phyloP scores from a whole-genome alignment of 768 basidiomycete genomes.

The Termitomyces sp. region DNA sequence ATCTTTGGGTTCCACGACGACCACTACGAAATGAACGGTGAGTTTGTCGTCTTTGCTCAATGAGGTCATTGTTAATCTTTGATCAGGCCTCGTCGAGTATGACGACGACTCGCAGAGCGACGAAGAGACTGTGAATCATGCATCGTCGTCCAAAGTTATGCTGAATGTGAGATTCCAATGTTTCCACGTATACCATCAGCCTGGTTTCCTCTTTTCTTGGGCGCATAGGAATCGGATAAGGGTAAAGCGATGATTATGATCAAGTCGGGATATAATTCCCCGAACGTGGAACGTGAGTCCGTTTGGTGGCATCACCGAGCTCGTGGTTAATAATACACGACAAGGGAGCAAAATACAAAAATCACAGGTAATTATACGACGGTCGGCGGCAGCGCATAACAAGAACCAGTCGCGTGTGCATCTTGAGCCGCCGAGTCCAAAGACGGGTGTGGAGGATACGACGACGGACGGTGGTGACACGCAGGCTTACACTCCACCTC shows the following conservation, averaged over 20 bases:
- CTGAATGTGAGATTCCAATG: constrained; percentile 56
- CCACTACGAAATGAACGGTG: constrained; percentile 8
- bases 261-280: no score
- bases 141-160: constrained; percentile 27
- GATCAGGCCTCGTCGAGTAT: constrained; percentile 57
- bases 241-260: no score
- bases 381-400: constrained; percentile 36
- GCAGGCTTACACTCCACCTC: no score
- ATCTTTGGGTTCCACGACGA: no score
- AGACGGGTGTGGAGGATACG: not conserved
- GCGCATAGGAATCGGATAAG: no score
- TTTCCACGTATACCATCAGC: constrained; percentile 26
- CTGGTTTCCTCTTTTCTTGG: constrained; percentile 61
- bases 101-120: constrained; percentile 64
- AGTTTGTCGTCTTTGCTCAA: not conserved
- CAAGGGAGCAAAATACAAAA: constrained; percentile 42
- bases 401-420: constrained; percentile 49
- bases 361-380: constrained; percentile 60
- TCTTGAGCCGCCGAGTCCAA: constrained; percentile 35
- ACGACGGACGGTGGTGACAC: constrained; percentile 15
- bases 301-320: no score
- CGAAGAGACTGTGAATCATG: constrained; percentile 32
- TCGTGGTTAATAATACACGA: no score
- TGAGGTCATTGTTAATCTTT: constrained; percentile 2
- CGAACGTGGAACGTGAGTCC: not conserved